These are phyloP conservation scores for Ascodesmis nigricans DNA, from an alignment of 495 filamentous ascomycete species.

Conservation along the genomic window DNA sequence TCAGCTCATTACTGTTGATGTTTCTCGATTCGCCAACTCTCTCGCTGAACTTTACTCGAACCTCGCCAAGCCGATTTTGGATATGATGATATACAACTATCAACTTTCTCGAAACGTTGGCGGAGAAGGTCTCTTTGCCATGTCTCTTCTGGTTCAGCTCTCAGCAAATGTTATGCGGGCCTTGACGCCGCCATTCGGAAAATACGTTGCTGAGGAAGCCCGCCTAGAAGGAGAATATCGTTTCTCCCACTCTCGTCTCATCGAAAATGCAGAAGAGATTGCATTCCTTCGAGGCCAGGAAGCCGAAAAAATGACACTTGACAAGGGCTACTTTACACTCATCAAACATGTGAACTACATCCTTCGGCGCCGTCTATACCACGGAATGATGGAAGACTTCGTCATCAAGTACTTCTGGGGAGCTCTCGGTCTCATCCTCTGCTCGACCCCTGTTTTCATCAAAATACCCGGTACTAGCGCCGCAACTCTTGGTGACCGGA, in stretches of 20 bases:
- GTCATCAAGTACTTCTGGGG: slow-evolving; percentile 99
- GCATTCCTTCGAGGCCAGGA: slow-evolving; percentile 85
- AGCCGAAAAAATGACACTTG: slow-evolving; percentile 86
- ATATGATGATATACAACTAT: slow-evolving; percentile 92
- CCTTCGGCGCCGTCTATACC: slow-evolving; percentile 66
- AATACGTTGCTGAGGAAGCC: slow-evolving; percentile 93
- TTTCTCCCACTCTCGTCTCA: slow-evolving; percentile 80
- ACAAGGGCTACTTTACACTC: slow-evolving; percentile 95
- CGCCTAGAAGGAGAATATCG: slow-evolving; percentile 87
- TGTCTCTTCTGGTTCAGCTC: slow-evolving; percentile 80
- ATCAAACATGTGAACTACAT: slow-evolving; percentile 99
- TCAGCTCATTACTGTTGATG: slow-evolving; percentile 89
- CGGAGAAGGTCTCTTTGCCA: slow-evolving; percentile 80
- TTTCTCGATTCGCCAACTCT: slow-evolving; percentile 86
- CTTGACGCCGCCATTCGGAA: slow-evolving; percentile 90
- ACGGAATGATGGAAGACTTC: slow-evolving; percentile 97
- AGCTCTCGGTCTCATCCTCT: slow-evolving; percentile 76
- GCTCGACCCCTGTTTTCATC: slow-evolving; percentile 90
- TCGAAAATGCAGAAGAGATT: slow-evolving; percentile 87
- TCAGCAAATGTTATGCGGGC: slow-evolving; percentile 85
- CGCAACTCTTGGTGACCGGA: slow-evolving; percentile 67
- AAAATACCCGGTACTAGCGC: slow-evolving; percentile 56
- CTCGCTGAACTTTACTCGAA: slow-evolving; percentile 91
- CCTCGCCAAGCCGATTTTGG: slow-evolving; percentile 81
- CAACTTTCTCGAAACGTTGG: slow-evolving; percentile 81